A percentile compares a stretch with the other conserved stretches of the same genome.
These are phyloP conservation scores for Cladosporium phlei DNA, from an alignment of 2,329 filamentous ascomycete genomes.

Conservation along the genomic window DNA sequence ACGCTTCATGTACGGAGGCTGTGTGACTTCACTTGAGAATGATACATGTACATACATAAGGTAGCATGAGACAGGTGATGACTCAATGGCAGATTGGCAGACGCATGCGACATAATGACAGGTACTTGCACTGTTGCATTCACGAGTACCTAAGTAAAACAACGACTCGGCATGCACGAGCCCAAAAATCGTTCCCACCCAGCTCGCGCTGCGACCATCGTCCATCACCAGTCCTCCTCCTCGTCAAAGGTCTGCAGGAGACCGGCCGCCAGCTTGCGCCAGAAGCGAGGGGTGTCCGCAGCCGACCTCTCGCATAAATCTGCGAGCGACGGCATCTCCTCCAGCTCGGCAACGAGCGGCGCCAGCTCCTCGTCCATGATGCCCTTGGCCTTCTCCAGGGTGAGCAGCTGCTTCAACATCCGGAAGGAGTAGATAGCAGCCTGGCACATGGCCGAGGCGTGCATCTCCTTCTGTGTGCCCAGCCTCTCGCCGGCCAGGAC, in stretches of 20 bases:
- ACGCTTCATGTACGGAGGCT: no score
- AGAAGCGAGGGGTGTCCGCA: constrained; percentile 1
- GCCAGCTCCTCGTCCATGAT: neutral
- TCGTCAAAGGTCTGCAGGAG: neutral
- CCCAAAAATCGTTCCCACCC: no score
- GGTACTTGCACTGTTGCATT: no score
- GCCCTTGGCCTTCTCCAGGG: neutral
- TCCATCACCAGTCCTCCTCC: neutral
- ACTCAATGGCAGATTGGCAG: no score
- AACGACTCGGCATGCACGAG: no score
- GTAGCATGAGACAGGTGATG: no score
- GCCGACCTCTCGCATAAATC: constrained; percentile 1
- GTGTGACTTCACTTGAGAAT: no score
- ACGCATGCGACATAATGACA: no score
- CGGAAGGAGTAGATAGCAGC: constrained; percentile 41
- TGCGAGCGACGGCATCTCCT: constrained; percentile 10
- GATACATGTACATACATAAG: no score
- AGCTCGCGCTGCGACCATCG: no score
- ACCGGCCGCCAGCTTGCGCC: constrained; percentile 5
- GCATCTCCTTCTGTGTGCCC: constrained; percentile 35
- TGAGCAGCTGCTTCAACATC: constrained; percentile 37
- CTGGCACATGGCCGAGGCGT: constrained; percentile 38
- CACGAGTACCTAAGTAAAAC: no score
- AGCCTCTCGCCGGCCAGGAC: constrained; percentile 31
- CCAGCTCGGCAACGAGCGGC: neutral